phyloP scores from a whole-genome alignment of 352 stramenopile species.

The Globisporangium ultimum region DNA sequence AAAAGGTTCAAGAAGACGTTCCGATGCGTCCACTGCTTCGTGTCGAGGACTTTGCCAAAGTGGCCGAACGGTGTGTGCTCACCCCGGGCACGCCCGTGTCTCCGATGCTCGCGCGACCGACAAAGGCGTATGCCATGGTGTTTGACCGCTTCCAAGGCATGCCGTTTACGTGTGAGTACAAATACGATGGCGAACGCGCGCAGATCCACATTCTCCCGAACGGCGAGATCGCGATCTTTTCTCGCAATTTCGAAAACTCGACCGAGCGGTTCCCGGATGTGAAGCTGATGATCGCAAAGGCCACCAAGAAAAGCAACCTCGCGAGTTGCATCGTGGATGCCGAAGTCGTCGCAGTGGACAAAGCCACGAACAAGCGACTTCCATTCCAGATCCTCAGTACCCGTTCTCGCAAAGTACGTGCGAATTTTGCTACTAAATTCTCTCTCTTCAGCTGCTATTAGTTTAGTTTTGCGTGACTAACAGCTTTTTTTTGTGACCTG shows the following conservation, averaged over 20 bases:
- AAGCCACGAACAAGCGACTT: constrained; percentile 93
- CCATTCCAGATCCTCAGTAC: constrained; percentile 99
- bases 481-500: constrained; percentile 1
- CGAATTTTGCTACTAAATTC: not conserved
- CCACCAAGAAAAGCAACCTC: constrained; percentile 42
- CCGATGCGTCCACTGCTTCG: constrained; percentile 38
- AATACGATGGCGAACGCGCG: constrained; percentile 99
- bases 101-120: constrained; percentile 98
- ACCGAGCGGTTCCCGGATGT: constrained; percentile 96
- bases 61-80: constrained; percentile 85
- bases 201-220: constrained; percentile 92
- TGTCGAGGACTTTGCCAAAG: constrained; percentile 53
- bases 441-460: not conserved
- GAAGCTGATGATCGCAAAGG: constrained; percentile 65
- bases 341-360: constrained; percentile 98
- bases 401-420: constrained; percentile 89
- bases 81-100: constrained; percentile 96
- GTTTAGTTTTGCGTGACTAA: constrained; percentile 1
- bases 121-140: constrained; percentile 95
- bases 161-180: constrained; percentile 99
- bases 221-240: constrained; percentile 96
- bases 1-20: constrained; percentile 42
- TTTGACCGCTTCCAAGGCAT: constrained; percentile 95
- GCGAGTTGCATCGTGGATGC: constrained; percentile 96
- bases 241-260: constrained; percentile 97